Evolutionary conservation across 2,329 filamentous ascomycete species (phyloP).

Genomic region (Hansfordia pulvinata): DNA sequence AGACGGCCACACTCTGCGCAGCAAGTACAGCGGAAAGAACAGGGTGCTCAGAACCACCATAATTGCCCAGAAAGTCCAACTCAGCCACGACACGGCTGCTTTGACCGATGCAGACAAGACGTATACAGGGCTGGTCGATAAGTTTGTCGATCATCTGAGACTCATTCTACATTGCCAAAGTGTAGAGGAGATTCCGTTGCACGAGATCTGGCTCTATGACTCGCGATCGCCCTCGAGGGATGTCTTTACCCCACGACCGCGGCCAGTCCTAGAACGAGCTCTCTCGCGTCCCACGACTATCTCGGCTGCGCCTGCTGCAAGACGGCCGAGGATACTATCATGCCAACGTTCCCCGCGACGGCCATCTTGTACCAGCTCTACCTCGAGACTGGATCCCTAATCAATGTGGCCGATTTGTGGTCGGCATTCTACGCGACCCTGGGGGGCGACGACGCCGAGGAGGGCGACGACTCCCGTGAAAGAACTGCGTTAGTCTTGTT

Average conservation of each 20-base stretch:
- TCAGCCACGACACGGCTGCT: constrained; percentile 60
- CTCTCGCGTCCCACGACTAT: constrained; percentile 65
- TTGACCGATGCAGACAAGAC: constrained; percentile 58
- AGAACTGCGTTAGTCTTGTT: constrained; percentile 59
- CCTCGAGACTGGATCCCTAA: constrained; percentile 59
- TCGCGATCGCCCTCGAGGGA: constrained; percentile 54
- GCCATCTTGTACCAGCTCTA: constrained; percentile 70
- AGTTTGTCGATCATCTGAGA: constrained; percentile 34
- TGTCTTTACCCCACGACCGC: constrained; percentile 63
- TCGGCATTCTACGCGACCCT: constrained; percentile 58
- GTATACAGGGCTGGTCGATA: constrained; percentile 53
- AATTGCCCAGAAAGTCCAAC: constrained; percentile 67
- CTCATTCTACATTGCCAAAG: constrained; percentile 19
- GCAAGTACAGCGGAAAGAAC: constrained; percentile 59
- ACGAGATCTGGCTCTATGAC: constrained; percentile 68
- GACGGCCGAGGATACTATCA: constrained; percentile 30
- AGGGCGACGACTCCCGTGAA: constrained; percentile 33
- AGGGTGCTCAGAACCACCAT: constrained; percentile 64
- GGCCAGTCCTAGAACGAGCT: constrained; percentile 56
- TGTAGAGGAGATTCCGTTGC: constrained; percentile 38
- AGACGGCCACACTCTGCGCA: constrained; percentile 43
- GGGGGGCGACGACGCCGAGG: constrained; percentile 27
- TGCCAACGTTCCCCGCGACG: constrained; percentile 52
- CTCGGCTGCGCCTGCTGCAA: constrained; percentile 59
- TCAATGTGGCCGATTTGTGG: constrained; percentile 74